These are phyloP conservation scores for Ophiostoma piceae DNA, from an alignment of 2,329 filamentous ascomycete genomes.

Conservation along the genomic window DNA sequence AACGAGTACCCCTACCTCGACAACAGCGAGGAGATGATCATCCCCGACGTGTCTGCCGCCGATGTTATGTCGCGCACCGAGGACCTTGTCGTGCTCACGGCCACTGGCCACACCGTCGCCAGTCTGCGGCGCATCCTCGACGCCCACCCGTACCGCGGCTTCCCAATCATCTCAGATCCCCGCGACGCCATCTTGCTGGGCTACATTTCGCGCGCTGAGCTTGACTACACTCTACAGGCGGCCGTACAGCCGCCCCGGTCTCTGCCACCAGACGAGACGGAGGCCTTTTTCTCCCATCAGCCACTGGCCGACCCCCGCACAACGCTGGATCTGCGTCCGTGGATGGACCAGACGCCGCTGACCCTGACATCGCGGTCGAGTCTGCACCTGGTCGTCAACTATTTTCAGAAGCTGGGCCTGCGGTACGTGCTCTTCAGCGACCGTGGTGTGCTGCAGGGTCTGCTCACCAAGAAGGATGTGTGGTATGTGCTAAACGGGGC, in stretches of 20 bases:
- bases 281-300: conserved; percentile 76
- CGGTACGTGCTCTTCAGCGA: conserved; percentile 86
- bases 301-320: conserved; percentile 70
- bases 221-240: conserved; percentile 70
- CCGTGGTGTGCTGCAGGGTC: conserved; percentile 70
- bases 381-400: conserved; percentile 78
- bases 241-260: conserved; percentile 52
- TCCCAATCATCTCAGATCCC: conserved; percentile 78
- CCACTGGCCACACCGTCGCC: conserved; percentile 80
- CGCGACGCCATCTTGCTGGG: conserved; percentile 72
- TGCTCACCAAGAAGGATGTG: conserved; percentile 95
- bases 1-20: conserved; percentile 95
- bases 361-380: conserved; percentile 72
- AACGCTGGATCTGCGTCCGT: conserved; percentile 83
- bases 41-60: conserved; percentile 79
- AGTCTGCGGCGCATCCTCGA: conserved; percentile 66
- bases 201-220: conserved; percentile 89
- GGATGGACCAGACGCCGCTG: conserved; percentile 98
- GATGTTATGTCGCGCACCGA: conserved; percentile 91
- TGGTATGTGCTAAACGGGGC: conserved; percentile 86
- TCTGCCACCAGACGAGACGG: conserved; percentile 64
- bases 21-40: conserved; percentile 49
- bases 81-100: conserved; percentile 81
- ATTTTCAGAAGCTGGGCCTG: conserved; percentile 92
- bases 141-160: conserved; percentile 76